Evolutionary conservation across 768 basidiomycete genomes (phyloP), one percentile per base, ranked within the genome.

Genomic region (Leucocoprinus leucothites): DNA sequence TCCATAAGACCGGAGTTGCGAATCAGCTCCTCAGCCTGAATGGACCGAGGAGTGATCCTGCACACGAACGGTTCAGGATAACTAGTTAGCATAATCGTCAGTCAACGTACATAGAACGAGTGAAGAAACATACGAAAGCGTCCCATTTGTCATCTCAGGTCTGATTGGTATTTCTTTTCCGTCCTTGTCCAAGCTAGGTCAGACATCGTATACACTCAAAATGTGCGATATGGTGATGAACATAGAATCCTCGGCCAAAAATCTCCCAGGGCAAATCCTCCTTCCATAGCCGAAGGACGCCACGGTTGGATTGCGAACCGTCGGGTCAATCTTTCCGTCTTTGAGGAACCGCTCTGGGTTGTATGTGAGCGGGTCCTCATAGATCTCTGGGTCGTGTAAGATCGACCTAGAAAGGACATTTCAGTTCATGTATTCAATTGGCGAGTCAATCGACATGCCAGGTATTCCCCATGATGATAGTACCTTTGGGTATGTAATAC

Each of bases 401-500:
- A 58, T 24, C 14, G 57, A 34, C 57, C 57, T 58, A 14, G 41
- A n/a, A 25, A 2, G 40, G 18, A 50, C 7, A 22, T 6, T 5
- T 22, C 19, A 16, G 9, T 7, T 2, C 22, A 16, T 18, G 9
- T 6, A 40, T 14, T 3, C 9, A 41, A 18, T 11, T 4, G 9
- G 26, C 16, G 34, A 7, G 4, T 28, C 31, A 25, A 13, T 21
- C 7, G 40, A 7, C 62, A 24, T 49, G 69, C 69, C 70, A 70
- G 28, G 59, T 60, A 50, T 68, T 69, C 19, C 65, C 66, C 18
- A 70, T 55, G 13, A 71, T 59, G 22, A 68, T 61, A 26, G 67
- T 64, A 19, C 69, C 68, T 46, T 64, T 63, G 14, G 66, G 66
- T 49, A 67, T 69, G 26, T 61, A 67, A 53, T 62, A 68, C 9